These are phyloP conservation scores for Endotrypanum monterogeii DNA, from an alignment of 208 protist genomes.

Conservation along the genomic window DNA sequence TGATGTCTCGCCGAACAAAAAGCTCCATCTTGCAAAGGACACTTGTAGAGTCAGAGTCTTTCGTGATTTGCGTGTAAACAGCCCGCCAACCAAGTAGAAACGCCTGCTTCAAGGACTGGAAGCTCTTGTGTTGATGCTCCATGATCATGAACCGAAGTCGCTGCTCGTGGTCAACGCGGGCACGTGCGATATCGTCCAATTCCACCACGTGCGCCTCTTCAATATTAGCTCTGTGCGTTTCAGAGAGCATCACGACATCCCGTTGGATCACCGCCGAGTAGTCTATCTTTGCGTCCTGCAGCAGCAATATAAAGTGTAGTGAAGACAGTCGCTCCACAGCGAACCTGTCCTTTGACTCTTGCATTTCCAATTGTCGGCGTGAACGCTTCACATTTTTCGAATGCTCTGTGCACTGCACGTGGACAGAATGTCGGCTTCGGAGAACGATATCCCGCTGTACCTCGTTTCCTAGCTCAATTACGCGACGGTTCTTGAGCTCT, in stretches of 20 bases:
- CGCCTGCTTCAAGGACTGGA: conserved; percentile 30
- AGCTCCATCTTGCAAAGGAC: conserved; percentile 60
- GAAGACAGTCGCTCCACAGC: conserved; percentile 18
- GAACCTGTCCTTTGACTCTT: conserved; percentile 20
- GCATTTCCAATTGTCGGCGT: conserved; percentile 16
- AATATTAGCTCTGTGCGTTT: conserved; percentile 2
- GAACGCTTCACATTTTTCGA: conserved; percentile 9
- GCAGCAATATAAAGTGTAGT: conserved; percentile 20
- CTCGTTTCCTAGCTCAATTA: conserved; percentile 54
- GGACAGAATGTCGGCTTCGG: conserved; percentile 10
- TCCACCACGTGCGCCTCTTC: conserved; percentile 8
- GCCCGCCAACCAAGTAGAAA: conserved; percentile 60
- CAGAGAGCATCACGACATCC: conserved; percentile 27
- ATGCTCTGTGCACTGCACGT: conserved; percentile 20
- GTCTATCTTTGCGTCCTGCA: conserved; percentile 13
- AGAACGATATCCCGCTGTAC: conserved; percentile 33
- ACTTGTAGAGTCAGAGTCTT: conserved; percentile 24
- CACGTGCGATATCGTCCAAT: conserved; percentile 9
- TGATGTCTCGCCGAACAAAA: conserved; percentile 55
- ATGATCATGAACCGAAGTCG: conserved; percentile 50
- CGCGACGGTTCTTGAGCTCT: conserved; percentile 39
- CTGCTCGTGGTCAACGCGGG: conserved; percentile 39
- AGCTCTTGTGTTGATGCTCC: conserved; percentile 42
- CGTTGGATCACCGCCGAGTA: conserved; percentile 23
- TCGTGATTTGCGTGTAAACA: conserved; percentile 45